Base-by-base conservation (phyloP, 2,329 filamentous ascomycete genomes). In the Curvularia sp. region DNA sequence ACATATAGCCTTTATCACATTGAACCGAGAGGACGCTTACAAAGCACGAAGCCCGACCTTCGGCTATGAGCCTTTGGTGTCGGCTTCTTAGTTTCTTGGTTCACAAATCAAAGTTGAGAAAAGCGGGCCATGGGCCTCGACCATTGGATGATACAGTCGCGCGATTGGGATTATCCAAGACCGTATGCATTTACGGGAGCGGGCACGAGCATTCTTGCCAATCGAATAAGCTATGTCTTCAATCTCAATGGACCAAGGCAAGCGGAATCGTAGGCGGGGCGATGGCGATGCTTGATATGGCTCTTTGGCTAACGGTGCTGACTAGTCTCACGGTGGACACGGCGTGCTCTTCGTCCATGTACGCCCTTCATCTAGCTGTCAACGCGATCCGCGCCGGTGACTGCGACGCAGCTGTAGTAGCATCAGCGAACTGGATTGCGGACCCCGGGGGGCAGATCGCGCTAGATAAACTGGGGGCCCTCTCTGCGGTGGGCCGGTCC, bases 181-280 rank as follows among this genome's bases (percentile, higher is more conserved):
- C 53, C 53, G 5, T 68, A 72, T 43, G n/a, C 54, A 1, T 28
- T 60, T 0, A 67, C 65, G 1, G 72, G 72, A 6, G 54, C 23
- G 0, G 30, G 47, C 39, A 45, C 49, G 1, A 62, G 30, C 5
- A 73, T 75, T 13, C 53, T 69, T 7, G 56, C 53, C 9, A 74
- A 75, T 49, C 66, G 73, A 1, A 55, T 76, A 12, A 67, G 59
- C 18, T 67, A 74, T 39, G 25, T 72, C 10, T 73, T 75, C 57
- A 68, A 75, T 36, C 60, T 74, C 2, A 43, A 53, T 9, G 73
- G 73, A 0, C 69, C 73, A 42, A 43, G 23, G 21, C 27, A 27
- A 18, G 42, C n/a, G n/a, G n/a, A n/a, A n/a, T n/a, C n/a, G n/a
- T n/a, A n/a, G n/a, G n/a, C n/a, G n/a, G n/a, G n/a, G n/a, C n/a